These are phyloP conservation scores for Xylariomycetidae sp. DNA, from an alignment of 2,329 filamentous ascomycete species.

Conservation along the genomic window DNA sequence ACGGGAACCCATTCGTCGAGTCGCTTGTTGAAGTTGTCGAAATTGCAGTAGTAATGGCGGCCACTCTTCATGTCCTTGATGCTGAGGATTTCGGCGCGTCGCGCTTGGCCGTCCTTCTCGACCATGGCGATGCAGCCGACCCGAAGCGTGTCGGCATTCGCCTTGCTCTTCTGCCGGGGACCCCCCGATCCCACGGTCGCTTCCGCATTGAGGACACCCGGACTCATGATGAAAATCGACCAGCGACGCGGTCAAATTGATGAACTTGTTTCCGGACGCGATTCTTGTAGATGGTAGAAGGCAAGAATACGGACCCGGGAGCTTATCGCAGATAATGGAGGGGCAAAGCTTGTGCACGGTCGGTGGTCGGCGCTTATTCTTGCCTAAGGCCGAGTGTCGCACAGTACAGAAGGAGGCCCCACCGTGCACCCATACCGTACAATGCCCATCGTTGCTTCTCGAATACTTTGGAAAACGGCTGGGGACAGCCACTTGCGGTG, in stretches of 20 bases:
- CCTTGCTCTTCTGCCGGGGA: slow-evolving; percentile 66
- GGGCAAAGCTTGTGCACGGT: slow-evolving; percentile 13
- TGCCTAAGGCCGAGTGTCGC: no score
- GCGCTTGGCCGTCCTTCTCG: slow-evolving; percentile 69
- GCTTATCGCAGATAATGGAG: slow-evolving; percentile 9
- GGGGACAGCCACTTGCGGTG: no score
- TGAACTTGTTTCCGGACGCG: slow-evolving; percentile 28
- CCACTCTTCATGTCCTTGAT: slow-evolving; percentile 86
- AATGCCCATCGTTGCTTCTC: no score
- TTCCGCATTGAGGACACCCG: slow-evolving; percentile 43
- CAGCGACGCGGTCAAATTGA: slow-evolving; percentile 24
- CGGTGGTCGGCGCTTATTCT: slow-evolving; percentile 9
- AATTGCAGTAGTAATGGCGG: slow-evolving; percentile 91
- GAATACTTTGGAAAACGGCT: no score
- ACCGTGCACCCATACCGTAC: no score
- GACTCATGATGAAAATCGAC: slow-evolving; percentile 45
- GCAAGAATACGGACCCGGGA: no score
- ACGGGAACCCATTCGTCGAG: slow-evolving; percentile 81
- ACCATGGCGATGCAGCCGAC: slow-evolving; percentile 57
- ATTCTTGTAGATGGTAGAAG: slow-evolving; percentile 1
- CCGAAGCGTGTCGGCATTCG: slow-evolving; percentile 73
- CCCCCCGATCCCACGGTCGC: slow-evolving; percentile 50
- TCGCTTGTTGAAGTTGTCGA: slow-evolving; percentile 94
- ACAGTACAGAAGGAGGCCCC: no score
- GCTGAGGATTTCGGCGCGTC: slow-evolving; percentile 93